Evolutionary conservation across 2,329 filamentous ascomycete genomes (phyloP).

Genomic region (Trichothecium sympodiale): DNA sequence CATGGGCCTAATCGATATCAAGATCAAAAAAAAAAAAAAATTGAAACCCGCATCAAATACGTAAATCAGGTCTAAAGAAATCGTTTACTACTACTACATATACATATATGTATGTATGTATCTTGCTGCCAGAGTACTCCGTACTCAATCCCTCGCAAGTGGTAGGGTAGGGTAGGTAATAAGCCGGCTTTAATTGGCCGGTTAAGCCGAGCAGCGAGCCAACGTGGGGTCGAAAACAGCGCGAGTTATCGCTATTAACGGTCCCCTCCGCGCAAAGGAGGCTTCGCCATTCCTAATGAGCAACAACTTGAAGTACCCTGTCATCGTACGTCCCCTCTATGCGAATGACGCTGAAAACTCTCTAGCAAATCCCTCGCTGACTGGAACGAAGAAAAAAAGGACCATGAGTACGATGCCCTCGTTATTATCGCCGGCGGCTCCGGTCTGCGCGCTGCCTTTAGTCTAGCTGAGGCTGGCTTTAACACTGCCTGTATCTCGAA

Average conservation of each 20-base stretch:
- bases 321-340: conserved; percentile 60
- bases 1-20: too few species aligned
- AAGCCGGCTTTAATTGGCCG: conserved; percentile 18
- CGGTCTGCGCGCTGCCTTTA: conserved; percentile 73
- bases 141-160: too few species aligned
- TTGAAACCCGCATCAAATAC: too few species aligned
- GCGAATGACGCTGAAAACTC: neutral
- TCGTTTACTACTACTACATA: too few species aligned
- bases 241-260: conserved; percentile 68
- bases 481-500: conserved; percentile 83
- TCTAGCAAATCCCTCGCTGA: neutral
- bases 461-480: conserved; percentile 79
- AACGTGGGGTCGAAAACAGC: conserved; percentile 35
- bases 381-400: conserved; percentile 49
- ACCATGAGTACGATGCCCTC: conserved; percentile 97
- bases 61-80: too few species aligned
- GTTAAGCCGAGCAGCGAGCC: conserved; percentile 20
- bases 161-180: too few species aligned
- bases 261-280: conserved; percentile 84
- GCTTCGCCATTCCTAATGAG: conserved; percentile 74
- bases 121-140: too few species aligned
- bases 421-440: conserved; percentile 80
- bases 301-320: conserved; percentile 60
- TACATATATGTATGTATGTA: too few species aligned
- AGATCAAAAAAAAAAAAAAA: too few species aligned